These are phyloP conservation scores for Candida stauntonica DNA, from an alignment of 805 yeast genomes.

Conservation along the genomic window DNA sequence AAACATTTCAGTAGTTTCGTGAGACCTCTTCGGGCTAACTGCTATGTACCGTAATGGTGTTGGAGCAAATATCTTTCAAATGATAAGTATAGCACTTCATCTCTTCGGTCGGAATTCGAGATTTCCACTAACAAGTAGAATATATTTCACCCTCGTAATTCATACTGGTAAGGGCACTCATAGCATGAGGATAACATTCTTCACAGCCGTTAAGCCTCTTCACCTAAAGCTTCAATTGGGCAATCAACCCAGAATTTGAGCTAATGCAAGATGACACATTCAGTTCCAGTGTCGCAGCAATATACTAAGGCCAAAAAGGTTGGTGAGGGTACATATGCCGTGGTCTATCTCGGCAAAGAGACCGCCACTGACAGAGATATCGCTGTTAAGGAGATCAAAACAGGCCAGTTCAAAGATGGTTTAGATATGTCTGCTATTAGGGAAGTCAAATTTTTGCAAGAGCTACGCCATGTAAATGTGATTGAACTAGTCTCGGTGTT, in stretches of 20 bases:
- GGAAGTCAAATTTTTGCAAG: slow-evolving; percentile 86
- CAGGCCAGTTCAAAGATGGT: slow-evolving; percentile 93
- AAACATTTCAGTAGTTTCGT: background rate
- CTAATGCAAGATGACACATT: background rate
- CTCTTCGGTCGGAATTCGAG: too few relatives aligned
- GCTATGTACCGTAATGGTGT: too few relatives aligned
- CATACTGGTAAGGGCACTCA: too few relatives aligned
- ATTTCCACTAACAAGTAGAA: too few relatives aligned
- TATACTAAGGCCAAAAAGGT: slow-evolving; percentile 63
- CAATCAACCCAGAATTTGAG: too few relatives aligned
- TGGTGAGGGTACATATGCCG: slow-evolving; percentile 99
- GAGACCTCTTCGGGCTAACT: too few relatives aligned
- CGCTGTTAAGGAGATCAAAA: slow-evolving; percentile 94
- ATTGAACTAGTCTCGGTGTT: slow-evolving; percentile 89
- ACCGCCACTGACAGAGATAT: slow-evolving; percentile 51
- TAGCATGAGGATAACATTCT: too few relatives aligned
- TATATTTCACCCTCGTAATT: too few relatives aligned
- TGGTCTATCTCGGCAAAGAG: slow-evolving; percentile 82
- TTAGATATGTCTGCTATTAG: slow-evolving; percentile 96
- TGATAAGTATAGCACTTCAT: too few relatives aligned
- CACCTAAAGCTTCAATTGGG: too few relatives aligned
- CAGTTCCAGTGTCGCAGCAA: slow-evolving; percentile 1
- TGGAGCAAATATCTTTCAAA: too few relatives aligned
- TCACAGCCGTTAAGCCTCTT: too few relatives aligned
- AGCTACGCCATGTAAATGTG: slow-evolving; percentile 70